phyloP scores from a whole-genome alignment of 805 yeast species.

The Metschnikowia koreensis region DNA sequence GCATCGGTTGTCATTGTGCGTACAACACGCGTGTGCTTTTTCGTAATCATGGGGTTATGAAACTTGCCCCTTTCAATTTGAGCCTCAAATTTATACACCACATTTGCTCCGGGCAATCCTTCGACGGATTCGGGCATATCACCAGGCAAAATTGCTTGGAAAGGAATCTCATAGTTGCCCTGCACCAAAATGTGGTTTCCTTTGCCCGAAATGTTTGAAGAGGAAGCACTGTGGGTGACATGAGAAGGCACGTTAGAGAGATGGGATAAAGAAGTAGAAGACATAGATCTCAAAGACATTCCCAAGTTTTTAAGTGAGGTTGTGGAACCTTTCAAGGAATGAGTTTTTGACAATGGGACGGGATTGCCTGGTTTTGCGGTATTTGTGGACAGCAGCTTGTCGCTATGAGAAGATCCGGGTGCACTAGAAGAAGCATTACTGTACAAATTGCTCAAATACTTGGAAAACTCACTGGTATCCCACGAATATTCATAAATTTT shows the following conservation, averaged over 20 bases:
- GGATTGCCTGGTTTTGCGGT: slow-evolving; percentile 4
- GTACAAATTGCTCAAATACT: slow-evolving; percentile 33
- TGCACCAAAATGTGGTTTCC: slow-evolving; percentile 46
- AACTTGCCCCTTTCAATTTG: slow-evolving; percentile 81
- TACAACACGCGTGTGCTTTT: slow-evolving; percentile 73
- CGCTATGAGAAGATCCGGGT: background rate
- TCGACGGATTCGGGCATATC: slow-evolving; percentile 83
- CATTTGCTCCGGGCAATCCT: slow-evolving; percentile 78
- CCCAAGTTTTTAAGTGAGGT: slow-evolving; percentile 43
- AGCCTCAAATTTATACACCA: slow-evolving; percentile 73
- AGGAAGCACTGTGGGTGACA: slow-evolving; percentile 21
- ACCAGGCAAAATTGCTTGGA: slow-evolving; percentile 82
- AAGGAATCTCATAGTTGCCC: slow-evolving; percentile 91
- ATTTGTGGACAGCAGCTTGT: slow-evolving; percentile 5
- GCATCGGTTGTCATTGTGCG: slow-evolving; percentile 88
- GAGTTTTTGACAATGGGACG: slow-evolving; percentile 12
- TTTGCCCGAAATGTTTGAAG: slow-evolving; percentile 26
- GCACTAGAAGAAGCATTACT: slow-evolving; percentile 19
- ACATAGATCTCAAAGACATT: slow-evolving; percentile 32
- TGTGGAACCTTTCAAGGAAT: slow-evolving; percentile 41
- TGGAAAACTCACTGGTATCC: slow-evolving; percentile 63
- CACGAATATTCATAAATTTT: slow-evolving; percentile 73
- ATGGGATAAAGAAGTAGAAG: slow-evolving; percentile 25
- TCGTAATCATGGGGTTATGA: slow-evolving; percentile 59
- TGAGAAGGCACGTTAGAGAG: slow-evolving; percentile 18